Conservation (phyloP, 1,139 yeast species). For the Protomyces gravidus region DNA sequence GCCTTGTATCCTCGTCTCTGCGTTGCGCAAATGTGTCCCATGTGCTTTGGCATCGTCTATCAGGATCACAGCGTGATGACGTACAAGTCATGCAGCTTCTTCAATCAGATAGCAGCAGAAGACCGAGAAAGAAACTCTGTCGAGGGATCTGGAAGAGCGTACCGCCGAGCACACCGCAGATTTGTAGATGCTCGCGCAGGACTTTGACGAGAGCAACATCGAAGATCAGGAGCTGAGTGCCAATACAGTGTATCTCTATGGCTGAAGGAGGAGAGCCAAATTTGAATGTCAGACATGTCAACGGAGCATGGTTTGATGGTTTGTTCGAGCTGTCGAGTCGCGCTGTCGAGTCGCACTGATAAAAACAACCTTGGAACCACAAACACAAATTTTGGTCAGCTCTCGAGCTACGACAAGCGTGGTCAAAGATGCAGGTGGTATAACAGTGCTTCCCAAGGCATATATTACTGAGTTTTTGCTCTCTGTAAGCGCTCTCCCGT, state of each 20-base stretch:
- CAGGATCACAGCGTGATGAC: constrained; percentile 40
- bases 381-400: too few relatives aligned
- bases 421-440: too few relatives aligned
- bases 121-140: constrained; percentile 77
- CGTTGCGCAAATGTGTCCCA: constrained; percentile 34
- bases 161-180: constrained; percentile 75
- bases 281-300: too few relatives aligned
- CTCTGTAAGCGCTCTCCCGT: too few relatives aligned
- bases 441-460: too few relatives aligned
- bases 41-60: constrained; percentile 40
- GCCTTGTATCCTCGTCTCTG: neutral
- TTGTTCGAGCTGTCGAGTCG: too few relatives aligned
- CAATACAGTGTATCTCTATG: constrained; percentile 4
- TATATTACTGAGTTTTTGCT: too few relatives aligned
- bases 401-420: too few relatives aligned
- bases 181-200: constrained; percentile 52
- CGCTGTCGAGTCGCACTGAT: too few relatives aligned
- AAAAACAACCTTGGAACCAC: too few relatives aligned
- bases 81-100: constrained; percentile 66
- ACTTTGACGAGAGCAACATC: constrained; percentile 39
- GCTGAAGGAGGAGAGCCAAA: neutral
- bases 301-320: too few relatives aligned
- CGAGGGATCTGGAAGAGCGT: constrained; percentile 85
- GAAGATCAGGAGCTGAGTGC: constrained; percentile 9
- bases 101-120: constrained; percentile 71